Conservation (phyloP, 805 yeast species). For the Maudiozyma saulgeensis region DNA sequence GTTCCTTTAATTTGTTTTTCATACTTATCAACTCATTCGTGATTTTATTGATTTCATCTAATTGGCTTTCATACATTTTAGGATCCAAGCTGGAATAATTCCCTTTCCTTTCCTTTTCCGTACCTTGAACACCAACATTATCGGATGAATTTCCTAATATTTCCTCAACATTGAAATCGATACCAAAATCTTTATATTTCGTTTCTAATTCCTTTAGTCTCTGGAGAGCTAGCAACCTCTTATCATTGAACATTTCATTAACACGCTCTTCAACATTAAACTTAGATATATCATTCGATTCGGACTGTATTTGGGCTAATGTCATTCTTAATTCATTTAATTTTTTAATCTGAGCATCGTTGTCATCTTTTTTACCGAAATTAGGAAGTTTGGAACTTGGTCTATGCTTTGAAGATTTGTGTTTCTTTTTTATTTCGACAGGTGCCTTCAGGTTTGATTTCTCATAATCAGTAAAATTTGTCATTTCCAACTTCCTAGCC, state of each 20-base stretch:
- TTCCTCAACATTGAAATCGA: slow-evolving; percentile 35
- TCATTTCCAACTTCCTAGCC: slow-evolving; percentile 79
- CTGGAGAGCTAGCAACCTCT: slow-evolving; percentile 58
- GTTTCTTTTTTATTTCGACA: slow-evolving; percentile 4
- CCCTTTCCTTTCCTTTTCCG: not conserved
- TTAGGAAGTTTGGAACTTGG: slow-evolving; percentile 4
- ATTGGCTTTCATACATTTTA: slow-evolving; percentile 11
- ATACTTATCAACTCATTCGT: slow-evolving; percentile 14
- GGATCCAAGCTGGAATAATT: slow-evolving; percentile 20
- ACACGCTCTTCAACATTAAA: slow-evolving; percentile 43
- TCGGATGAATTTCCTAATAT: not conserved
- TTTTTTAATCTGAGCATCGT: slow-evolving; percentile 45
- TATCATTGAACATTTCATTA: slow-evolving; percentile 47
- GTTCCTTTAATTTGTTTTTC: slow-evolving; percentile 6
- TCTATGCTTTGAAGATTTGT: slow-evolving; percentile 1
- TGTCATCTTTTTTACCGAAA: slow-evolving; percentile 23
- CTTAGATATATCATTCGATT: slow-evolving; percentile 68
- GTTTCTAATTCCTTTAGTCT: slow-evolving; percentile 62
- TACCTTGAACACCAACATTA: not conserved
- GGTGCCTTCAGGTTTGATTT: slow-evolving; percentile 13
- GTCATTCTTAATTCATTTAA: slow-evolving; percentile 47
- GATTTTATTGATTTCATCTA: slow-evolving; percentile 20
- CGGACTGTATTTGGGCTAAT: slow-evolving; percentile 54
- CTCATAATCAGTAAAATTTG: slow-evolving; percentile 55
- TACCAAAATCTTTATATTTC: slow-evolving; percentile 55